phyloP scores from a whole-genome alignment of 805 yeast genomes.

The Suhomyces prunicola region DNA sequence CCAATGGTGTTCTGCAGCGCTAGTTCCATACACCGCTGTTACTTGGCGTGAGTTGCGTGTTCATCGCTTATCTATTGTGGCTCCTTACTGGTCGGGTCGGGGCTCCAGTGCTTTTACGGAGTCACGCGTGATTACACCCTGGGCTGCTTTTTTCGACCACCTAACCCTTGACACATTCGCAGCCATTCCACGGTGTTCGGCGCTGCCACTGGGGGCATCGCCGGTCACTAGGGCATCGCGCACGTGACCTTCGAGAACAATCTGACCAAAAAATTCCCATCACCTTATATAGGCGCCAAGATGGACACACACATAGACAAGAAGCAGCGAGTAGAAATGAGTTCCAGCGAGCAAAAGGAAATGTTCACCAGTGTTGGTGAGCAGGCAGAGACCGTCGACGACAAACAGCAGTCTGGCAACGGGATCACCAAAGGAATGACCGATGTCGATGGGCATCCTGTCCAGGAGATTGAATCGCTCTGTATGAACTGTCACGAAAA shows the following conservation, averaged over 20 bases:
- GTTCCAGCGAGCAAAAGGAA: constrained; percentile 2
- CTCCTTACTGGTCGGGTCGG: not conserved
- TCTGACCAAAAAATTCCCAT: not conserved
- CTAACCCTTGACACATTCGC: not conserved
- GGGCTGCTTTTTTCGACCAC: not conserved
- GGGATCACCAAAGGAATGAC: constrained; percentile 69
- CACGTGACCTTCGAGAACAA: constrained; percentile 8
- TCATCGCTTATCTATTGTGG: no score
- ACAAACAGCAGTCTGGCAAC: constrained; percentile 20
- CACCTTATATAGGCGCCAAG: not conserved
- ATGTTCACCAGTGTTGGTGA: constrained; percentile 37
- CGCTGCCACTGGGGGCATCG: not conserved
- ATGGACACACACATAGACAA: constrained; percentile 11
- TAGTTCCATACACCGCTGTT: no score
- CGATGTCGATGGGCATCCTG: constrained; percentile 88
- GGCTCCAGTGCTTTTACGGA: not conserved
- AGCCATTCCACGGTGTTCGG: not conserved
- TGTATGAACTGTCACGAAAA: constrained; percentile 93
- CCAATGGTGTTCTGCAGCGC: no score
- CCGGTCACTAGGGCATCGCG: not conserved
- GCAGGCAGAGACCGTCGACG: constrained; percentile 33
- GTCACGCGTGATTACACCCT: not conserved
- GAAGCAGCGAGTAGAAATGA: constrained; percentile 12
- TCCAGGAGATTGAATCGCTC: constrained; percentile 89
- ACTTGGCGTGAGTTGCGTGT: no score